Evolutionary conservation across 202 grass and related monocot genomes (phyloP), one percentile per base, ranked within the genome.

Genomic region (Setaria italica): DNA sequence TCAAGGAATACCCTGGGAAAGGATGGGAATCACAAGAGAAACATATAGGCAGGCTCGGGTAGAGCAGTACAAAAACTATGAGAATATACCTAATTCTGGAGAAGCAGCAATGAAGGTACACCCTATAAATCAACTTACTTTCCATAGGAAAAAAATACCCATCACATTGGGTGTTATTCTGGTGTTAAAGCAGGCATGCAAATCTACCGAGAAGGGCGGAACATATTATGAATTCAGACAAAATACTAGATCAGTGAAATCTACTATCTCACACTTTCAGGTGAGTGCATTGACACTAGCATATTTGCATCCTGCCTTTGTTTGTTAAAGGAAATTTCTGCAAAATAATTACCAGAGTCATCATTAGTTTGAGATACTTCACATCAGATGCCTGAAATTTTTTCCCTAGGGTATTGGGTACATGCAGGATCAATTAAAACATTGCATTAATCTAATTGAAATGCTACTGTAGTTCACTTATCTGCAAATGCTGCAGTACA

Each of bases 171-270:
- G 29, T 19, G 79, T 81, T 17, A 93, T 45, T 73, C 72, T 56
- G 86, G 11, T 72, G 48, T 84, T 87, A 54, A 78, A 85, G 78
- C 84, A 98, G 95, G 93, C 83, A 68, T 98, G 91, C 86, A 95
- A 98, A 89, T 57, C 20, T 30, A 95, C 89, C 15, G 84, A 94
- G 86, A 98, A 98, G 82, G 93, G 81, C 0, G 84, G 89, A 48
- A 74, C 75, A 62, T 91, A 86, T 85, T 98, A 95, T 79, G 93
- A 95, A 83, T 98, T 98, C 78, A 85, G 91, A 84, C 89, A 69
- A 82, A 98, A 98, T 90, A 95, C 93, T 80, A 90, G 89, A 95
- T 93, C 95, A 39, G 95, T 98, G 78, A 98, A 95, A 85, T 95
- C 95, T 49, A 92, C 93, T 49, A 95, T 98, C 72, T 88, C 95